phyloP scores from a whole-genome alignment of 352 stramenopile species.

The Phytophthora sp. region DNA sequence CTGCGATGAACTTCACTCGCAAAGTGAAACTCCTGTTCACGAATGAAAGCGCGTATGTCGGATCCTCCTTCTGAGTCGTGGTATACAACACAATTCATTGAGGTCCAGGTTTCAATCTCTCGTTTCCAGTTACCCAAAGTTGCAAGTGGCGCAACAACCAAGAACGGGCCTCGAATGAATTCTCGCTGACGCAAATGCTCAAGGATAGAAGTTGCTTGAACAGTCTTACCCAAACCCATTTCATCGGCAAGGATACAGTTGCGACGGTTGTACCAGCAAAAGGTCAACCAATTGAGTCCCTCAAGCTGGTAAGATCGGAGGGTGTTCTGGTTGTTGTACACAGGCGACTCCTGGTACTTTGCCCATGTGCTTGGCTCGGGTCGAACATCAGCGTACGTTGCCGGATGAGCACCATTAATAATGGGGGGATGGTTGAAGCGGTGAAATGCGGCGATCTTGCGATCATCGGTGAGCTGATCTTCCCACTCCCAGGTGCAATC shows the following conservation, averaged over 20 bases:
- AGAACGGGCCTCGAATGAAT: constrained; percentile 95
- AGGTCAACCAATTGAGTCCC: constrained; percentile 98
- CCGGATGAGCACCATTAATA: constrained; percentile 80
- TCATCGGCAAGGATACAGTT: constrained; percentile 93
- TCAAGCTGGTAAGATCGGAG: constrained; percentile 98
- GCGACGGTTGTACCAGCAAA: constrained; percentile 97
- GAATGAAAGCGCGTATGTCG: constrained; percentile 93
- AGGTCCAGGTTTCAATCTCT: constrained; percentile 99
- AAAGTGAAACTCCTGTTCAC: constrained; percentile 98
- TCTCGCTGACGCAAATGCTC: constrained; percentile 93
- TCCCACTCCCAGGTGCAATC: constrained; percentile 92
- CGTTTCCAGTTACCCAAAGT: constrained; percentile 99
- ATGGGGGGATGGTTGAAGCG: constrained; percentile 88
- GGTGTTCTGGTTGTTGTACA: constrained; percentile 95
- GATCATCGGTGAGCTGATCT: constrained; percentile 88
- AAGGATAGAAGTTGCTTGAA: constrained; percentile 94
- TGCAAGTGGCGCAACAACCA: constrained; percentile 98
- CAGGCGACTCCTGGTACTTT: constrained; percentile 89
- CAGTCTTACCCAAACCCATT: constrained; percentile 92
- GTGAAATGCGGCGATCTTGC: constrained; percentile 89
- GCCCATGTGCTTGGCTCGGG: constrained; percentile 82
- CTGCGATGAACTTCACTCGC: constrained; percentile 78
- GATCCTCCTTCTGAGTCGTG: constrained; percentile 95
- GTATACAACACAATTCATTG: constrained; percentile 99
- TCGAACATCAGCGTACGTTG: constrained; percentile 82